Base-by-base conservation (phyloP, 208 protist species). In the Kentomonas sorsogonicus region DNA sequence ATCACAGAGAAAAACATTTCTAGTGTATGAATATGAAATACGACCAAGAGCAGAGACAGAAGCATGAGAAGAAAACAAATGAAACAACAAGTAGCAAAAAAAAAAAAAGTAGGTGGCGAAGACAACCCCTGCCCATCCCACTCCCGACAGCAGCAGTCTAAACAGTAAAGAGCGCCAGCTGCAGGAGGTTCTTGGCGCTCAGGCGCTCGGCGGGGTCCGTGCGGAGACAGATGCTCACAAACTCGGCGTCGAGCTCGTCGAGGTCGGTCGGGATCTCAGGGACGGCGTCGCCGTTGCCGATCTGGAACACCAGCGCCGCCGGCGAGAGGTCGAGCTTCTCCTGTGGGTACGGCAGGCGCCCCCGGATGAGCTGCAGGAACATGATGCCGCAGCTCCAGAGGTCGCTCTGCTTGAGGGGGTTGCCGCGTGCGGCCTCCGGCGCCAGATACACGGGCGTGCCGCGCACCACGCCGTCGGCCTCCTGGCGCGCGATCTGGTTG, bases 321-420 rank as follows among this genome's bases (percentile, higher is more conserved):
- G 79, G 63, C 16, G 69, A 51, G 22, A 81, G 74, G 23, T 45
- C 22, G 0, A 90, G 69, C 68, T 85, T 66, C 41, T 76, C 56
- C 27, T 65, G 48, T 10, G 83, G n/a, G 65, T 93, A 95, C 13
- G 89, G 86, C 54, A 93, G 60, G 22, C 39, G 53, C 10, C 89
- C 89, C 1, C 77, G 90, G 51, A 94, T 63, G 34, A 93, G 83
- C 72, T 96, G 83, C 41, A 92, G 54, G 45, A 88, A 90, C 72
- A 91, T 87, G 40, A 96, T 84, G 31, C 89, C 89, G 46, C 86
- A 86, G 26, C 82, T 88, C 85, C 86, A 96, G 27, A 96, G 76
- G 59, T 96, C 89, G 26, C 81, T 92, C 38, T 77, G 69, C 57
- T 77, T 76, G 45, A 71, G 80, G 1, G 89, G 69, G 25, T 53